Evolutionary conservation across 495 filamentous ascomycete species (phyloP), one percentile per base, ranked within the genome.

Genomic region (Monascus purpureus): DNA sequence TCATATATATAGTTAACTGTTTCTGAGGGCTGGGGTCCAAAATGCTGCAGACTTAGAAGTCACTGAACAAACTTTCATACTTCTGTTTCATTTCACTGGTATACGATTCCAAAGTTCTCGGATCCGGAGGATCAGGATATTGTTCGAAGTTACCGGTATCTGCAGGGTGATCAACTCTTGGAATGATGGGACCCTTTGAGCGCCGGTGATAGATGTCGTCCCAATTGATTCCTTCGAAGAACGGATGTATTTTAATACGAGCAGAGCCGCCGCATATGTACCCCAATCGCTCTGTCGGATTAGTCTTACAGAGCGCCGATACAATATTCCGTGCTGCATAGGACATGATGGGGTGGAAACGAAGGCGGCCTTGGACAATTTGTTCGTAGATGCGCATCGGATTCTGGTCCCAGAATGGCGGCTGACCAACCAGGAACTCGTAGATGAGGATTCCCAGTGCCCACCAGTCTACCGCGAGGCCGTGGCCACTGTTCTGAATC

Each of bases 401-500:
- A 43, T 90, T 94, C 31, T 83, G 74, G 49, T 94, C 82, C 82
- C 88, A 97, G 55, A 97, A 97, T 2, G 90, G 90, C 4, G 90
- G 90, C 45, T 94, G 92, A 22, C 90, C 90, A 2, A 90, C 85
- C 16, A 95, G 63, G 46, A 97, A 94, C 49, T 97, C 90, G 52
- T 92, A 96, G 33, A 95, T 83, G 31, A 97, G 55, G 40, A 97
- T 93, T 4, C 90, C 90, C 39, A 96, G 64, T 5, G 90, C 92
- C 90, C 90, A 97, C 90, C 90, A 97, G 55, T 97, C 90, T n/a
- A 97, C 90, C 1, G 90, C 88, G 22, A 82, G 83, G 17, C 82
- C 86, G 49, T 97, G 90, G 9, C 86, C 87, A 47, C 85, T 88
- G 51, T 86, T 92, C 41, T 87, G 80, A 36, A 97, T 95, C 13